These are phyloP conservation scores for Podosphaera fusca DNA, from an alignment of 2,329 filamentous ascomycete genomes.

Conservation along the genomic window DNA sequence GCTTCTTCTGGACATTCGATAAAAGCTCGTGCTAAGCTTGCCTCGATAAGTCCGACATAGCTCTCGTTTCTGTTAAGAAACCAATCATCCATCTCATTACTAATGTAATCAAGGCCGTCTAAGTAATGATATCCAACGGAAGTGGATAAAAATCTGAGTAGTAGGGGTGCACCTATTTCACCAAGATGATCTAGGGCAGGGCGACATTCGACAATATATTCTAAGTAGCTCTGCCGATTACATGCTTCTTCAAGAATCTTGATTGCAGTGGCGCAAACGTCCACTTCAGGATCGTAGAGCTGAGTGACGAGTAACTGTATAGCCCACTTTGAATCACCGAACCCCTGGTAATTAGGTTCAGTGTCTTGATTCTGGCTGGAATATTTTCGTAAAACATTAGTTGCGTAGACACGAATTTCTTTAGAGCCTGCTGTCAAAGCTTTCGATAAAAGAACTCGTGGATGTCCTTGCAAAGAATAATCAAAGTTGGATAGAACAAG, in stretches of 20 bases:
- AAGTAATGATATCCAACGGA: slow-evolving; percentile 96
- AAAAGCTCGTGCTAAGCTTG: slow-evolving; percentile 76
- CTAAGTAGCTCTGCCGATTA: slow-evolving; percentile 71
- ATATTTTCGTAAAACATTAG: slow-evolving; percentile 69
- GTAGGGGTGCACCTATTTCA: slow-evolving; percentile 81
- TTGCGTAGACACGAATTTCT: slow-evolving; percentile 74
- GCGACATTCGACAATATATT: slow-evolving; percentile 90
- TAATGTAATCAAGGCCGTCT: slow-evolving; percentile 93
- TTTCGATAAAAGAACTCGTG: slow-evolving; percentile 79
- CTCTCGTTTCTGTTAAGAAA: slow-evolving; percentile 88
- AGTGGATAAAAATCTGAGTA: slow-evolving; percentile 81
- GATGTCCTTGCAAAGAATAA: slow-evolving; percentile 70
- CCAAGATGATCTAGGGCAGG: slow-evolving; percentile 87
- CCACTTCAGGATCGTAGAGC: slow-evolving; percentile 88
- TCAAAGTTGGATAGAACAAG: slow-evolving; percentile 78
- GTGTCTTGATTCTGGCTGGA: slow-evolving; percentile 32
- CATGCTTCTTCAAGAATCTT: slow-evolving; percentile 96
- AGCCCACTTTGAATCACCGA: slow-evolving; percentile 73
- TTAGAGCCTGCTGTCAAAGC: slow-evolving; percentile 81
- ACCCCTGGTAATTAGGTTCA: slow-evolving; percentile 18
- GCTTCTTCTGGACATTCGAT: slow-evolving; percentile 22
- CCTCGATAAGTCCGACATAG: slow-evolving; percentile 88
- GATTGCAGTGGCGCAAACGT: slow-evolving; percentile 87
- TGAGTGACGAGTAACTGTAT: slow-evolving; percentile 95
- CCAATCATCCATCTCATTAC: slow-evolving; percentile 99